These are phyloP conservation scores for Cornus kousa DNA, from an alignment of 148 eudicot genomes.

Conservation along the genomic window DNA sequence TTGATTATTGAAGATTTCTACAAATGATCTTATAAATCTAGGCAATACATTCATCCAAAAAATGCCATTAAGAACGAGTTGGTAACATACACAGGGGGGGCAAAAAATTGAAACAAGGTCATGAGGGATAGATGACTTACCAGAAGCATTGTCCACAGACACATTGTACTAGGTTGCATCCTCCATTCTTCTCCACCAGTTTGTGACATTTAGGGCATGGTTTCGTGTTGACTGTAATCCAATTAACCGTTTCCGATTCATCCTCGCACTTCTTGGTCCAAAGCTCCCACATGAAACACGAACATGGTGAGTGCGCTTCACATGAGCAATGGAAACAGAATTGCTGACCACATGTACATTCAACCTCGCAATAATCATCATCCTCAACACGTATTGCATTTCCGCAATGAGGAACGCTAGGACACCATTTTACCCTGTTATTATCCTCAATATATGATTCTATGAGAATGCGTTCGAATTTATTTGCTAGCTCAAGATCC, in stretches of 20 bases:
- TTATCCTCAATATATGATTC: constrained; percentile 80
- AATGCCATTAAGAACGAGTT: not conserved
- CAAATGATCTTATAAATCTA: not conserved
- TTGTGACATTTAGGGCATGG: constrained; percentile 70
- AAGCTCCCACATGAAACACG: constrained; percentile 76
- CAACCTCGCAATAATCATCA: constrained; percentile 63
- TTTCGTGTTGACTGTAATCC: constrained; percentile 65
- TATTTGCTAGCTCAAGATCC: constrained; percentile 46
- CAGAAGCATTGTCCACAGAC: constrained; percentile 69
- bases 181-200: constrained; percentile 74
- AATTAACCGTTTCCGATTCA: constrained; percentile 60
- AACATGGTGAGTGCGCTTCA: constrained; percentile 79
- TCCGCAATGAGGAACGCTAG: constrained; percentile 79
- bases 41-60: not conserved
- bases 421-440: constrained; percentile 75
- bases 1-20: not conserved
- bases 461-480: constrained; percentile 58
- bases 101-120: not conserved
- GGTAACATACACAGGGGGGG: not conserved
- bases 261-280: constrained; percentile 63
- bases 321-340: constrained; percentile 66
- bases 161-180: constrained; percentile 64
- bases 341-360: constrained; percentile 69
- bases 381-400: constrained; percentile 66
- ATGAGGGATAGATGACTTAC: constrained; percentile 28